Evolutionary conservation across 1,284 basidiomycete species (phyloP), one percentile per base, ranked within the genome.

Genomic region (Ganoderma meredithae): DNA sequence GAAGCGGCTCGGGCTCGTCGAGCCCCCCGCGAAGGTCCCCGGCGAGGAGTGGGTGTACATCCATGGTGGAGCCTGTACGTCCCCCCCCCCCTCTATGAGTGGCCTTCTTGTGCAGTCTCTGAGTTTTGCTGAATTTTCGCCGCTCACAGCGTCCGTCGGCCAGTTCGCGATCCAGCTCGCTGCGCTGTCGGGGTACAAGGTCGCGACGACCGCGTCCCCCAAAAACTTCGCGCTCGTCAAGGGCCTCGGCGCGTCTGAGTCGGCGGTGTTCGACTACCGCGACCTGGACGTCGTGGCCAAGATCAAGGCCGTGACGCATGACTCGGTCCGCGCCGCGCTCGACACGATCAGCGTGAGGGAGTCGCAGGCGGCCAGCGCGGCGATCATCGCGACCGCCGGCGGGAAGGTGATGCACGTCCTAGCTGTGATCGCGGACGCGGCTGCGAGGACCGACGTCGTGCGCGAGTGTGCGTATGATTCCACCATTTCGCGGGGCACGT

Each of bases 91-190:
- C n/a, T n/a, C n/a, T n/a, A n/a, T n/a, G n/a, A n/a, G n/a, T n/a
- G n/a, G n/a, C n/a, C n/a, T n/a, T n/a, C n/a, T n/a, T n/a, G n/a
- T n/a, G n/a, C n/a, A n/a, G n/a, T 36, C 36, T 36, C 36, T 6
- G 6, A 7, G 36, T 7, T 36, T 36, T 36, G 36, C 36, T 36
- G 36, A 36, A 36, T 6, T 33, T 9, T 47, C 27, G 15, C 3
- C 55, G 3, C 19, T 9, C 0, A 17, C 69, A 74, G 76, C 74
- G 31, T 71, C 72, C 17, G 82, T 85, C 44, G 85, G 85, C 0
- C 75, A 81, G 40, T 85, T 80, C 72, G 81, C 81, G 6, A 74
- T 85, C 44, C 83, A 85, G 71, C 78, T 86, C 49, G 81, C 81
- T 43, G 79, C 80, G 66, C 64, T 80, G 7, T 73, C 80, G 1